These are phyloP conservation scores for Cladosporium phlei DNA, from an alignment of 2,329 filamentous ascomycete species.

Conservation along the genomic window DNA sequence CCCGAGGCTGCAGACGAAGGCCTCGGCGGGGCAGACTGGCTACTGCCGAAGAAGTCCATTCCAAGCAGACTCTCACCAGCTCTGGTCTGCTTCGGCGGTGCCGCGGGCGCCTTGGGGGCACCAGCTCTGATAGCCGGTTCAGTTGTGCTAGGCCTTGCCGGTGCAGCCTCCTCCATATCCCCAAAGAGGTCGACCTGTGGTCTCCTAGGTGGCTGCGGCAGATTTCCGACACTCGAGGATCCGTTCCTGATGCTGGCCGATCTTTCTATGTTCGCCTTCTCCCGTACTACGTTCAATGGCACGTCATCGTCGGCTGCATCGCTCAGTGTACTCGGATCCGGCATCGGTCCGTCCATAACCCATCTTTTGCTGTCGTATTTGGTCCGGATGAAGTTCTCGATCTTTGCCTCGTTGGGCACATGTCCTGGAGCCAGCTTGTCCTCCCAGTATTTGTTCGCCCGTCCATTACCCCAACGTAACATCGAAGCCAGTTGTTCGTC, in stretches of 20 bases:
- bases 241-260: constrained; percentile 39
- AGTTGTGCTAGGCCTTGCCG: constrained; percentile 65
- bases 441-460: constrained; percentile 99
- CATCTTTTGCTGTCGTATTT: constrained; percentile 99
- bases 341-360: constrained; percentile 97
- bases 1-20: constrained; percentile 76
- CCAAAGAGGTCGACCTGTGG: constrained; percentile 72
- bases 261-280: constrained; percentile 59
- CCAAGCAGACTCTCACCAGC: constrained; percentile 81
- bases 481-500: constrained; percentile 96
- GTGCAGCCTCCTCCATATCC: constrained; percentile 59
- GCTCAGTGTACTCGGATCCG: constrained; percentile 84
- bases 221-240: constrained; percentile 12
- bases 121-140: constrained; percentile 66
- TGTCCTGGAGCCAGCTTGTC: constrained; percentile 86
- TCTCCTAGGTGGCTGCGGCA: constrained; percentile 36
- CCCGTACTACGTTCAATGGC: constrained; percentile 62
- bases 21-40: constrained; percentile 64
- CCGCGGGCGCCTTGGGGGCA: constrained; percentile 28
- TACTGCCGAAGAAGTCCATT: constrained; percentile 81
- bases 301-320: constrained; percentile 76
- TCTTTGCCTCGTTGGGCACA: constrained; percentile 92
- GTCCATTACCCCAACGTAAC: constrained; percentile 88
- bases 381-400: constrained; percentile 98
- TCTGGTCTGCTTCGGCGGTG: constrained; percentile 57